Evolutionary conservation across 345 rosid genomes (phyloP), one percentile per base, ranked within the genome.

Genomic region (Euclidium syriacum): DNA sequence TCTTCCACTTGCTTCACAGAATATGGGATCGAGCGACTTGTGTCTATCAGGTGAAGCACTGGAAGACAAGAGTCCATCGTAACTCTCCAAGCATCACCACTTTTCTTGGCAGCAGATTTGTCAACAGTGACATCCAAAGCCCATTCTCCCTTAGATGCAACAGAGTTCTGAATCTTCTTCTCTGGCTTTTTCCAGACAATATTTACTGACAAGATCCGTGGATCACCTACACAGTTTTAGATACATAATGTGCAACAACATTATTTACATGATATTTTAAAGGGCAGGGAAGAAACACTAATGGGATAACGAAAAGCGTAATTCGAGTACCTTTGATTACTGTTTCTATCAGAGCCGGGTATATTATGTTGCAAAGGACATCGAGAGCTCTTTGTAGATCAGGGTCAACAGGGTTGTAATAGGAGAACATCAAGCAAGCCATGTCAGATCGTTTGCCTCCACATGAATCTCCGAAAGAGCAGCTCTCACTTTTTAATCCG

Each of bases 51-150:
- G 73, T 87, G 87, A 60, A 90, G 78, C 18, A 94, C 85, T n/a
- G 99, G 87, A 70, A 94, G 90, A 75, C 97, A 90, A 3, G 91
- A 78, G 67, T 94, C 97, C 20, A 90, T 70, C 44, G 79, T 87
- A 62, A 83, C 74, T 76, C 99, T 87, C 99, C 99, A 94, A 6
- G 96, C 95, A 84, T 87, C 99, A 38, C 97, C 97, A 62, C 84
- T 84, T 73, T 73, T 69, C 71, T 86, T 90, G 56, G 85, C 88
- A 42, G 65, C 87, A 14, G 88, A 71, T 55, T 90, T 90, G 62
- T 87, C 90, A 52, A 90, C 71, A 41, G 82, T 77, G 67, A 90
- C 65, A 14, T 94, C 95, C 67, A 94, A 51, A 14, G 85, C 97
- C 75, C 84, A 58, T 73, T 83, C 97, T 55, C 96, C 96, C 57